Evolutionary conservation across 768 basidiomycete species (phyloP), one percentile per base, ranked within the genome.

Genomic region (Ramaria sp.): DNA sequence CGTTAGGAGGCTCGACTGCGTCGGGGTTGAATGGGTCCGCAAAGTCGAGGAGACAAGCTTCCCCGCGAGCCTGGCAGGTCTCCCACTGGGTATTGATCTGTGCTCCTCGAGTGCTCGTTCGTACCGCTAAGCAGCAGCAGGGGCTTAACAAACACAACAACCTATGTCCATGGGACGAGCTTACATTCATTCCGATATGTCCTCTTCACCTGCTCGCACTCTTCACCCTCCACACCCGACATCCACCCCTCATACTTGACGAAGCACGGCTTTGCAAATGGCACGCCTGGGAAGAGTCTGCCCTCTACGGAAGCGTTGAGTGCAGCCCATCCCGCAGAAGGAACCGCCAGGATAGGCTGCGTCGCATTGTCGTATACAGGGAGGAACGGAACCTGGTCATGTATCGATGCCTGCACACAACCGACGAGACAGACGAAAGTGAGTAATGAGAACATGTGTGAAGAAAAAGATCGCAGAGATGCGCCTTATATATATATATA

Each of bases 41-140:
- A 54, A 59, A 74, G 61, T 78, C 71, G 5, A 81, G 69, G 1
- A 78, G 64, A 58, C 81, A 81, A 34, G 71, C 69, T 15, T 72
- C 67, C 7, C 65, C 0, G 68, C 69, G 16, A 10, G 63, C 53
- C 63, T 79, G 77, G 61, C 81, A 82, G 1, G 75, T 76, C 57
- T 79, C 79, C 76, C 75, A 80, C 58, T 81, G 75, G 0, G 72
- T 25, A 61, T 67, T 72, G 44, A 28, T 41, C 28, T 32, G 27
- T 25, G 25, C 37, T 24, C n/a, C 28, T 22, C 25, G 34, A 18
- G 4, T 15, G 18, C 34, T 27, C 32, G 52, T 48, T 10, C 39
- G 47, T 18, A 39, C 32, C 16, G 39, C 52, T 52, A 24, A 27
- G 28, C n/a, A 42, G 5, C 45, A 38, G 13, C 12, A 39, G 34